A percentile compares a stretch with the other conserved stretches of the same genome.
Evolutionary conservation across 2,329 filamentous ascomycete species (phyloP).

Genomic region (Ambrosiella beaveri): DNA sequence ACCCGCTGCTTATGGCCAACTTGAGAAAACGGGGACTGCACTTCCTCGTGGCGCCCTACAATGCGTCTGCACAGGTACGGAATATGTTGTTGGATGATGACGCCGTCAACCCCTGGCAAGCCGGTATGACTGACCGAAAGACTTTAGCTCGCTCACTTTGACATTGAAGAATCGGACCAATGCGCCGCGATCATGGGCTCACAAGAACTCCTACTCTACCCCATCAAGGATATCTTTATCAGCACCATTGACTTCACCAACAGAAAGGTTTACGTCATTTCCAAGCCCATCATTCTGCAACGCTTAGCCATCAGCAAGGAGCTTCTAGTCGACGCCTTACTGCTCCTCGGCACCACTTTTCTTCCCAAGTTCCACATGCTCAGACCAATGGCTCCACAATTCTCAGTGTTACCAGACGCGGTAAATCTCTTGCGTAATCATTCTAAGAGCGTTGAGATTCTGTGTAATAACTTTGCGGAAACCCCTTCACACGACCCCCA

Average conservation of each 20-base stretch:
- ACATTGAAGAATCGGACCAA: constrained; percentile 47
- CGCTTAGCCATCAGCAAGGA: constrained; percentile 44
- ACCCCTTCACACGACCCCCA: constrained; percentile 54
- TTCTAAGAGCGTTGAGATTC: constrained; percentile 50
- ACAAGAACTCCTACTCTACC: constrained; percentile 71
- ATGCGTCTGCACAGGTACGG: constrained; percentile 70
- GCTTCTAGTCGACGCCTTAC: constrained; percentile 65
- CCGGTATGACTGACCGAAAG: constrained; percentile 7
- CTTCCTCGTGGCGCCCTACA: constrained; percentile 74
- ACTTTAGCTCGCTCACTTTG: constrained; percentile 57
- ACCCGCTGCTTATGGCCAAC: constrained; percentile 58
- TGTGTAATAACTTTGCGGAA: constrained; percentile 66
- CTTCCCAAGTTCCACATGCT: constrained; percentile 65
- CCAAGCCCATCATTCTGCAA: constrained; percentile 53
- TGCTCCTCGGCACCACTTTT: constrained; percentile 71
- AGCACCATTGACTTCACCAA: constrained; percentile 49
- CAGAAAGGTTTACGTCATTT: constrained; percentile 42
- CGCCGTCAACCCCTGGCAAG: neutral
- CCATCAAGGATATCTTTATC: constrained; percentile 61
- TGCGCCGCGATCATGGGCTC: constrained; percentile 67
- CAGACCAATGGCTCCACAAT: constrained; percentile 30
- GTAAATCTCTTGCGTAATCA: constrained; percentile 56
- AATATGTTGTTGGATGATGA: constrained; percentile 55
- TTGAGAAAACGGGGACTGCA: constrained; percentile 51
- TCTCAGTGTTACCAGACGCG: constrained; percentile 47